Base-by-base conservation (phyloP, 108 stramenopile genomes). In the Stephanodiscus minutulus region DNA sequence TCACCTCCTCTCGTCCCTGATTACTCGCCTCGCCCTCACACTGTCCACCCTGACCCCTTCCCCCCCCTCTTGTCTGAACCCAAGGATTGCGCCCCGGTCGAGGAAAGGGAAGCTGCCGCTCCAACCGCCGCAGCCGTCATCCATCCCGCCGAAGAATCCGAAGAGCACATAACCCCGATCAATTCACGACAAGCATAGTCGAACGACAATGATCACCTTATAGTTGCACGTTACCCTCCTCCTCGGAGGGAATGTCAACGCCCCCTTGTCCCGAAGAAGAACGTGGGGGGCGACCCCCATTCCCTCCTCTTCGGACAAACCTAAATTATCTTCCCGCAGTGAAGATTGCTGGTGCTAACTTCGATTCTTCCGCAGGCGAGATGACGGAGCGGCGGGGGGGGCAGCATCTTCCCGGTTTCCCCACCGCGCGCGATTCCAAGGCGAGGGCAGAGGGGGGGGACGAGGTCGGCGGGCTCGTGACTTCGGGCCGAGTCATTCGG, bases 101-200 rank as follows among this genome's bases (percentile, higher is more conserved):
- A 54, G 36, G 36, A 5, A 35, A 20, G 3, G 35, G 35, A 39
- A 60, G 59, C 17, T n/a, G 55, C 55, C 28, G 5, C 17, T 22
- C 7, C 66, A 24, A n/a, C 7, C 39, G 25, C 24, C 50, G 12
- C 5, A 18, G 21, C 53, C 39, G 37, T 53, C 13, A 25, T 41
- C 50, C 8, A 27, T 55, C 57, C 54, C 10, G 55, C 24, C 17
- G 18, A 61, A 35, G 66, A 79, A 41, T 72, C 77, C 58, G 53
- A 67, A 59, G 56, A 72, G 77, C 77, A 79, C 66, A 67, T 79
- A 79, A 79, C 35, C 50, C 70, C 65, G 77, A 79, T 79, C 77
- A 44, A 44, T 44, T 67, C 70, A 79, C 77, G 77, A 79, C 77
- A 71, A 72, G 77, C 77, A 79, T 79, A 79, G 77, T 79, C 77